Conservation (phyloP, 306 rosid species). For the Trichosanthes cucumerina region DNA sequence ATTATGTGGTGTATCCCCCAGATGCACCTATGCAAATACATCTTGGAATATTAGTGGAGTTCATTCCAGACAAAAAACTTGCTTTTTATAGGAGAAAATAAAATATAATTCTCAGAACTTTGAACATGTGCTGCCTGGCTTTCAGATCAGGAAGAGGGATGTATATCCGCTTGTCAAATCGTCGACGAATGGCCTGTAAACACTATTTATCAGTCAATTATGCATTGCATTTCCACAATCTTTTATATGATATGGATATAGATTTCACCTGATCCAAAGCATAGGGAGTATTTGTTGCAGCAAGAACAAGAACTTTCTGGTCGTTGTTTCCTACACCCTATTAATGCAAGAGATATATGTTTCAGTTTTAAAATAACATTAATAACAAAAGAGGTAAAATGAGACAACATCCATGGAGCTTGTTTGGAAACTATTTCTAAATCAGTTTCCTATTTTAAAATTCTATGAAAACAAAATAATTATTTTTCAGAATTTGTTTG, state of each 20-base stretch:
- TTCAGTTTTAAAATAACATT: background rate
- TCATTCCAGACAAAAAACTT: background rate
- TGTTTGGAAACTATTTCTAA: background rate
- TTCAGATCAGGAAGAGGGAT: conserved; percentile 93
- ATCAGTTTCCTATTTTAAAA: background rate
- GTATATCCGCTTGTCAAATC: conserved; percentile 97
- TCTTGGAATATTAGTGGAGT: conserved; percentile 13
- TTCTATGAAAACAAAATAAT: background rate
- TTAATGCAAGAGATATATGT: conserved; percentile 12
- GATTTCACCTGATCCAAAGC: conserved; percentile 85
- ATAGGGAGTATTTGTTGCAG: conserved; percentile 97
- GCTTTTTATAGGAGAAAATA: conserved; percentile 2
- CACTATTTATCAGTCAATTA: conserved; percentile 23
- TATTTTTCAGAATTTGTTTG: background rate
- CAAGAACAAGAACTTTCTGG: conserved; percentile 97
- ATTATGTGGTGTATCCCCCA: conserved; percentile 95
- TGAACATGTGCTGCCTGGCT: conserved; percentile 97
- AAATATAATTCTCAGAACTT: conserved; percentile 36
- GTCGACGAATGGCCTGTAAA: conserved; percentile 91
- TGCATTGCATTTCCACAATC: background rate
- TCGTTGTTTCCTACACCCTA: conserved; percentile 97
- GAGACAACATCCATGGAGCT: background rate
- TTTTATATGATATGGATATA: conserved; percentile 4
- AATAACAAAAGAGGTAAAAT: background rate
- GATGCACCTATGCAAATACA: conserved; percentile 67